Conservation (phyloP, 257 asterid species). For the Ilex aquifolium region DNA sequence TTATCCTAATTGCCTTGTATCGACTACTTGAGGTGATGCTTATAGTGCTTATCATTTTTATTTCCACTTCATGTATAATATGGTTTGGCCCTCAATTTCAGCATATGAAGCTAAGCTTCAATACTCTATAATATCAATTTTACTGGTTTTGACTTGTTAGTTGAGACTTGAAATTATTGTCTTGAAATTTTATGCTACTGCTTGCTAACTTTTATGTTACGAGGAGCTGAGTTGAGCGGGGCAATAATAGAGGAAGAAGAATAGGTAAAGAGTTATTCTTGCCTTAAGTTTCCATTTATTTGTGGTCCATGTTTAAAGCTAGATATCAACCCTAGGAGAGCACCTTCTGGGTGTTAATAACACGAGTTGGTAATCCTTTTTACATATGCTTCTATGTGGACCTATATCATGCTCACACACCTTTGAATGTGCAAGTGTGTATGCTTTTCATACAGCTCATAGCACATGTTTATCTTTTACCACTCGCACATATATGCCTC, state of each 20-base stretch:
- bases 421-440: no score
- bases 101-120: neutral
- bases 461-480: no score
- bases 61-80: no score
- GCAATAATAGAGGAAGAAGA: constrained; percentile 97
- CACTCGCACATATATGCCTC: no score
- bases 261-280: constrained; percentile 48
- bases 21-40: no score
- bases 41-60: no score
- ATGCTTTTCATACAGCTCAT: no score
- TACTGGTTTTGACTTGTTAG: constrained; percentile 1
- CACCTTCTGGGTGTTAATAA: neutral
- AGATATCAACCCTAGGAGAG: neutral
- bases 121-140: constrained; percentile 5
- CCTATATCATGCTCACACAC: no score
- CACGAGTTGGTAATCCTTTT: neutral
- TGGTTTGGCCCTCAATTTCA: neutral
- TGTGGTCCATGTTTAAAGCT: neutral
- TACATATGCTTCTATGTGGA: no score
- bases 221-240: constrained; percentile 98
- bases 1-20: no score
- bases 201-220: constrained; percentile 43
- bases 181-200: neutral
- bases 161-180: neutral
- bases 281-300: neutral